Evolutionary conservation across 768 basidiomycete genomes (phyloP).

Genomic region (Multifurca ochricompacta): DNA sequence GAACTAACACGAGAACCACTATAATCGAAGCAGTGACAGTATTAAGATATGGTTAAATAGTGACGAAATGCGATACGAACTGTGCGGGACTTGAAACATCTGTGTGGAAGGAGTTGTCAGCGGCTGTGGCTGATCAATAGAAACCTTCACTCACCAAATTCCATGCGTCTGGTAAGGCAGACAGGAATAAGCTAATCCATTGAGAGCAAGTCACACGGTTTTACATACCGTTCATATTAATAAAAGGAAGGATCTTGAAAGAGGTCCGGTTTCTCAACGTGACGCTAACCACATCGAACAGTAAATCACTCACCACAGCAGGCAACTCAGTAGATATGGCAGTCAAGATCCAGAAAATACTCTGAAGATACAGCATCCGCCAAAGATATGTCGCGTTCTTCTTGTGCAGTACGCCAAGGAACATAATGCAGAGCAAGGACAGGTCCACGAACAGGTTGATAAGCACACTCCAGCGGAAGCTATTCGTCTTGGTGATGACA

Average conservation of each 20-base stretch:
- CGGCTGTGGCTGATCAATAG: neutral
- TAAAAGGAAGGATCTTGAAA: slow-evolving; percentile 11
- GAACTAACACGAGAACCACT: slow-evolving; percentile 20
- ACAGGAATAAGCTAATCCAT: neutral
- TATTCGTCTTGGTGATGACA: slow-evolving; percentile 5
- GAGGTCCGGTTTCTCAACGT: neutral
- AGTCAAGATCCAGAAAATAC: slow-evolving; percentile 14
- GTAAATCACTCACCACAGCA: slow-evolving; percentile 8
- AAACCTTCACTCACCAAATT: slow-evolving; percentile 7
- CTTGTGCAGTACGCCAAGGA: slow-evolving; percentile 14
- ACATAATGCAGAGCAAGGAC: slow-evolving; percentile 14
- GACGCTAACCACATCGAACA: neutral
- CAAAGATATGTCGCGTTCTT: slow-evolving; percentile 17
- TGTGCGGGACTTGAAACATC: slow-evolving; percentile 21
- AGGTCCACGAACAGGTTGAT: slow-evolving; percentile 17
- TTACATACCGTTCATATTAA: slow-evolving; percentile 15
- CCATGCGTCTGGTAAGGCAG: slow-evolving; percentile 11
- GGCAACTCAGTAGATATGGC: slow-evolving; percentile 12
- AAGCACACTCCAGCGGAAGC: slow-evolving; percentile 16
- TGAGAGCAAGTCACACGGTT: neutral
- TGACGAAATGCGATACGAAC: slow-evolving; percentile 11
- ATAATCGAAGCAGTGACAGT: neutral
- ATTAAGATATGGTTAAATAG: neutral
- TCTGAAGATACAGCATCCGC: slow-evolving; percentile 19
- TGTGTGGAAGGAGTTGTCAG: slow-evolving; percentile 1